Base-by-base conservation (phyloP, 805 yeast species). In the Cyberlindnera subsufficiens region DNA sequence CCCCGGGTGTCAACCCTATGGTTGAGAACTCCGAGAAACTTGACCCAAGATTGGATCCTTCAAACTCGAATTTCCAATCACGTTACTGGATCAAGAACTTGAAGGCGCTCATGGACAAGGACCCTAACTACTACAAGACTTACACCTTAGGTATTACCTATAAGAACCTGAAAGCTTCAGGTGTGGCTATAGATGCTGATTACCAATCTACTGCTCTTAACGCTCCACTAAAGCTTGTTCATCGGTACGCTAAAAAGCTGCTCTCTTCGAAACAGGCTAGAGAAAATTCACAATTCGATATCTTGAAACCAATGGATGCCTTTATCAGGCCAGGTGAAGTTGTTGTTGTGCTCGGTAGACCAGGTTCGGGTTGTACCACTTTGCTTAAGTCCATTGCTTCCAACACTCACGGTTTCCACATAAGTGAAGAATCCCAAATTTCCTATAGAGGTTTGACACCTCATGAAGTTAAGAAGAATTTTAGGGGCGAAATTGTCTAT, bases 341-440 rank as follows among this genome's bases (percentile, higher is more conserved):
- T 35, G 76, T 83, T 4, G 85, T 83, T 42, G 90, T 84, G 9
- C 66, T 84, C 37, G 91, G 93, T 44, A 74, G 89, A 61, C 91
- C 91, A 1, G 91, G 91, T 53, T 72, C 84, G 29, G 86, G 86
- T 35, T 80, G 86, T 53, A 67, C 86, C 6, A 78, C 86, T 5
- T 63, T 78, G 38, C 65, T 80, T 51, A 78, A 78, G 53, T 66
- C 82, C 6, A 61, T 80, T 37, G 71, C 82, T 32, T 65, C 76
- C 29, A 70, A 71, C 37, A 78, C 82, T 2, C 72, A 75, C 53
- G 85, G 83, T 34, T 78, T 74, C 61, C 59, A 69, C 35, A 55
- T 77, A 32, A 74, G 68, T 40, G 53, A 63, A 15, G 71, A 67
- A 20, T 61, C 79, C 3, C 51, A 55, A 14, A 63, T 80, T 40